Conservation (phyloP, 2,329 filamentous ascomycete species). For the Dryadomyces quercivorus region DNA sequence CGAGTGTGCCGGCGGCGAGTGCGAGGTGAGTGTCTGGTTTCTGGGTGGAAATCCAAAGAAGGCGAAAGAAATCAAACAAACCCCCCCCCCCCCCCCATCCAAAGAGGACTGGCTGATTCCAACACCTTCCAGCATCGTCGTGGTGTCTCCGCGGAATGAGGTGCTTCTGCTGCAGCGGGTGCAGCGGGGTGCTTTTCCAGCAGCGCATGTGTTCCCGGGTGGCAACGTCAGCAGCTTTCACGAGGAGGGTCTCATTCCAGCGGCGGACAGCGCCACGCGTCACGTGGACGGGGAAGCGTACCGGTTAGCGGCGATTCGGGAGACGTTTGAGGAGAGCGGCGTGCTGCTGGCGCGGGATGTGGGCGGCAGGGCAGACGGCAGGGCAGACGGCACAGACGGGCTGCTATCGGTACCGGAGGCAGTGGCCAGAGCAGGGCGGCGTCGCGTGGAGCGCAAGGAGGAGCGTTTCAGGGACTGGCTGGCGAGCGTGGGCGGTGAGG, state of each 20-base stretch:
- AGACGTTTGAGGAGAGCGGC: slow-evolving; percentile 92
- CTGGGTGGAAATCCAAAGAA: not conserved
- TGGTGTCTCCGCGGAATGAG: slow-evolving; percentile 78
- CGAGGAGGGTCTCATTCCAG: slow-evolving; percentile 47
- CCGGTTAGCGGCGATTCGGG: slow-evolving; percentile 71
- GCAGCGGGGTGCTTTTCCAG: slow-evolving; percentile 70
- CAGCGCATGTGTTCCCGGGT: slow-evolving; percentile 90
- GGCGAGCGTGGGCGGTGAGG: slow-evolving; percentile 37
- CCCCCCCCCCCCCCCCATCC: too few relatives aligned
- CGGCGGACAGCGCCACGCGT: slow-evolving; percentile 33
- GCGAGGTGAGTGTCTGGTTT: slow-evolving; percentile 2
- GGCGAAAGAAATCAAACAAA: too few relatives aligned
- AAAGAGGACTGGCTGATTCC: too few relatives aligned
- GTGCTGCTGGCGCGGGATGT: slow-evolving; percentile 55
- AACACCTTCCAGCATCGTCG: slow-evolving; percentile 49
- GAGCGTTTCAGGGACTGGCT: slow-evolving; percentile 58
- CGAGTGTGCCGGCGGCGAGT: slow-evolving; percentile 7
- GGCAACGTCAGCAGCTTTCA: slow-evolving; percentile 70
- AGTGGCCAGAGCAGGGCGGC: slow-evolving; percentile 46
- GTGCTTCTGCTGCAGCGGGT: slow-evolving; percentile 82
- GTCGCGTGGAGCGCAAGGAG: slow-evolving; percentile 57
- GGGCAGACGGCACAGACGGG: not conserved
- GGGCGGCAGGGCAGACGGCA: slow-evolving; percentile 4
- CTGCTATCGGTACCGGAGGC: slow-evolving; percentile 44
- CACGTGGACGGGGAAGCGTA: slow-evolving; percentile 66